phyloP scores from a whole-genome alignment of 169 alveolate genomes.

The Plasmodium chabaudi region DNA sequence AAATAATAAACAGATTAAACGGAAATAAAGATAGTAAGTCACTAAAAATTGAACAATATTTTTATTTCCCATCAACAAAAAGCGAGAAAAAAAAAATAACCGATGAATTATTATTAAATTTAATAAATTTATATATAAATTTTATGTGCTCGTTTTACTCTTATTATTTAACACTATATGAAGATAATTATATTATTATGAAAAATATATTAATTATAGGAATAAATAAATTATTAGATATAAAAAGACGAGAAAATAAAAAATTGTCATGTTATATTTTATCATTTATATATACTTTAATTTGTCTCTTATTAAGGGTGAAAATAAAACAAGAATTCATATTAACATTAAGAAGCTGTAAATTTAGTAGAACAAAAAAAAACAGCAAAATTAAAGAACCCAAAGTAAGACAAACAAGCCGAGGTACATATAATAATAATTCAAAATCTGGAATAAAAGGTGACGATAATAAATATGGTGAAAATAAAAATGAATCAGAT shows the following conservation, averaged over 20 bases:
- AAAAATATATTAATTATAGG: conserved; percentile 51
- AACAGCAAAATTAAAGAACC: not conserved
- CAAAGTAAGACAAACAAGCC: conserved; percentile 10
- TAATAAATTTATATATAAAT: conserved; percentile 63
- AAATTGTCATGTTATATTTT: conserved; percentile 43
- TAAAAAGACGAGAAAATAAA: conserved; percentile 28
- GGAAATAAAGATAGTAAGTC: not conserved
- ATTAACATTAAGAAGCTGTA: conserved; percentile 22
- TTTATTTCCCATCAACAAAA: not conserved
- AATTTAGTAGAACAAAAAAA: conserved; percentile 5
- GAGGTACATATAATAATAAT: conserved; percentile 1
- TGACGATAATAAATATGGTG: not conserved
- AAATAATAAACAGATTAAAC: not conserved
- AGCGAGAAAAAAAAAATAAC: conserved; percentile 27
- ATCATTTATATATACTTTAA: conserved; percentile 49
- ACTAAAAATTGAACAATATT: not conserved
- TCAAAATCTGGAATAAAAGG: no score
- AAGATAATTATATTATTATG: conserved; percentile 44
- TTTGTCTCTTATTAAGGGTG: conserved; percentile 46
- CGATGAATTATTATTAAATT: conserved; percentile 34
- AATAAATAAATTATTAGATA: conserved; percentile 26
- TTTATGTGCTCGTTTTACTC: conserved; percentile 50
- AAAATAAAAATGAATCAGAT: not conserved
- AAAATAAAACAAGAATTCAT: conserved; percentile 51
- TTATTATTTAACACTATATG: conserved; percentile 48